Base-by-base conservation (phyloP, 352 stramenopile species). In the Globisporangium splendens region DNA sequence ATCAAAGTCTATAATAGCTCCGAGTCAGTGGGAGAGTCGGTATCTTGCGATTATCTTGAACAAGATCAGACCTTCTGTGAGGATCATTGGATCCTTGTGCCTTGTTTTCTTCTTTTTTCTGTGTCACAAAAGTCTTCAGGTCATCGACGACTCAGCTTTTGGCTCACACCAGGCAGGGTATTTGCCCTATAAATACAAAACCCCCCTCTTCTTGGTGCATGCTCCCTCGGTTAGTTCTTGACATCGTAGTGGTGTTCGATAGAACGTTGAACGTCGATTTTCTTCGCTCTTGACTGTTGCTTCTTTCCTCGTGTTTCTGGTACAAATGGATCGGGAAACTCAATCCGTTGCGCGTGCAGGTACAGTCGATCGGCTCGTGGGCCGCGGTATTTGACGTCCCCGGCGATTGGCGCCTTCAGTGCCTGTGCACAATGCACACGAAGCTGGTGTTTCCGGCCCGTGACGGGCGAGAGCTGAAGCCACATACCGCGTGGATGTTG, bases 361-460 rank as follows among this genome's bases (percentile, higher is more conserved):
- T 77, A 79, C 24, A 91, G 39, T 15, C 82, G 63, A 42, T 70
- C 54, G 8, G 65, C 58, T 41, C 28, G 22, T 11, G 38, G 46
- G 1, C 66, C 65, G 15, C 66, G 65, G 44, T 89, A 77, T 44
- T 74, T 79, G 14, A 7, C 7, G 42, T 91, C 82, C 0, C 82
- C 82, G 0, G 89, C 62, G 28, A 91, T 86, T 11, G 82, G 77
- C 0, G 74, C 57, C 2, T 62, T 17, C 12, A 91, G 42, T 1
- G 53, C 59, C 15, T 74, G 41, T 5, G 77, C 65, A 17, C 77
- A 89, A 52, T 91, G 82, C 38, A 88, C 61, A 0, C 82, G 82
- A 5, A 89, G 61, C 59, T 89, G 82, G 31, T 86, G 82, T 52
- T 89, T 91, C 22, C 82, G 73, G n/a, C 79, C 79, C 0, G 82